phyloP scores from a whole-genome alignment of 192 early-diverging fungal genomes.

The Gamsiella multidivaricata region DNA sequence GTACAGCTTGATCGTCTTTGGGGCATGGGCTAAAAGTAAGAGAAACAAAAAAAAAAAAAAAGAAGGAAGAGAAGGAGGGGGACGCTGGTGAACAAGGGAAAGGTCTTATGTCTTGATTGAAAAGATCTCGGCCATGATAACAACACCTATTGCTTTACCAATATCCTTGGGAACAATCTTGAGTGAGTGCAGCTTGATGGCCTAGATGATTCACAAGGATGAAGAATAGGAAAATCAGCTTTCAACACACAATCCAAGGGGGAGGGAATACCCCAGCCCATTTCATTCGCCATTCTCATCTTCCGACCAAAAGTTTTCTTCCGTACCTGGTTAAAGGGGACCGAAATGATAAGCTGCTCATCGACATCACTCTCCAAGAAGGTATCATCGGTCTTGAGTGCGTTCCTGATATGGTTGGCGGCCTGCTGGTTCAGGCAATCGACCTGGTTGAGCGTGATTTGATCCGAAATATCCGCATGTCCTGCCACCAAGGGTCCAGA shows the following conservation, averaged over 20 bases:
- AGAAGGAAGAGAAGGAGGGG: not conserved
- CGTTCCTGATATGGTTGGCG: conserved; percentile 78
- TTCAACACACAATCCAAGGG: not conserved
- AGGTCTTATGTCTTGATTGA: not conserved
- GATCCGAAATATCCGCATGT: conserved; percentile 70
- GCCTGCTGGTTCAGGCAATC: conserved; percentile 90
- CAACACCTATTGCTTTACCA: conserved; percentile 15
- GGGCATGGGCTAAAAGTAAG: conserved; percentile 79
- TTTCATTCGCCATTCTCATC: not conserved
- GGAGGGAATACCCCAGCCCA: not conserved
- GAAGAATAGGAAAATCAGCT: not conserved
- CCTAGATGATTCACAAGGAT: conserved; percentile 10
- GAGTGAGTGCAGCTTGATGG: conserved; percentile 78
- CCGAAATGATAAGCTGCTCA: conserved; percentile 90
- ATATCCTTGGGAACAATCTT: conserved; percentile 65
- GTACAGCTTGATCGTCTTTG: conserved; percentile 88
- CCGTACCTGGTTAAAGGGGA: conserved; percentile 86
- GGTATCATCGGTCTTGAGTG: conserved; percentile 76
- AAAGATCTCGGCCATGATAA: not conserved
- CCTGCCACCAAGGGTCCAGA: conserved; percentile 44
- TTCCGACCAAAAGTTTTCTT: not conserved
- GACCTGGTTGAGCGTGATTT: conserved; percentile 76
- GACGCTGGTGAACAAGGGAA: too few species aligned
- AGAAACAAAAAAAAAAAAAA: not conserved
- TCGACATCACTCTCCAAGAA: conserved; percentile 93